Evolutionary conservation across 768 basidiomycete species (phyloP), one percentile per base, ranked within the genome.

Genomic region (Leucosporidium yakuticum): DNA sequence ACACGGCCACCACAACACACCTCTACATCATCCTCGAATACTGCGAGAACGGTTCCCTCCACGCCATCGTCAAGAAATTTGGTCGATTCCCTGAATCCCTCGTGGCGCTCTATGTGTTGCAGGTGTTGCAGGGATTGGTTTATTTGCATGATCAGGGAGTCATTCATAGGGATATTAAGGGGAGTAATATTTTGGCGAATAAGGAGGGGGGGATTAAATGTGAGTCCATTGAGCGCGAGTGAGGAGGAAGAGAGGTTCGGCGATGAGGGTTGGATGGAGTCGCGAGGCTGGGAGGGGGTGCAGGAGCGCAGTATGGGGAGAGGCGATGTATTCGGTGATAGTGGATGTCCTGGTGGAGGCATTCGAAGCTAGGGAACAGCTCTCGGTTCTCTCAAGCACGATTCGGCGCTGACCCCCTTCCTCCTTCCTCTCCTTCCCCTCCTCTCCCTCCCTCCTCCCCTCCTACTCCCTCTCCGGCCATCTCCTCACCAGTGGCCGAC

Each of bases 141-240:
- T 99, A 99, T 78, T 86, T 99, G 25, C 96, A 99, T 77, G 95
- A 98, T 73, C 95, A 98, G 81, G 96, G 96, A 82, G 96, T 99
- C 69, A 97, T 99, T 74, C 96, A 99, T 78, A 85, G 96, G 39
- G 96, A 99, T 76, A 98, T 99, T 82, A 99, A 99, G 78, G 96
- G 96, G 47, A 95, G 96, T 20, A 99, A 99, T 73, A 96, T 99
- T 76, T 82, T 99, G 55, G 97, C 96, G 25, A 97, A 96, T 78
- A 99, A 99, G 80, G 95, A 97, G 80, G 96, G 96, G 11, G 89
- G 88, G 27, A 94, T 99, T 67, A 99, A 98, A 79, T 84, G 70
- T 69, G 39, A 27, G 67, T 85, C n/a, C n/a, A n/a, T 95, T 9
- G 89, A n/a, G n/a, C n/a, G n/a, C n/a, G n/a, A n/a, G 91, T 49